Percentiles rank a stretch among this genome's conserved stretches.
phyloP scores from a whole-genome alignment of 805 yeast genomes.

The Ogataea populi-albae region DNA sequence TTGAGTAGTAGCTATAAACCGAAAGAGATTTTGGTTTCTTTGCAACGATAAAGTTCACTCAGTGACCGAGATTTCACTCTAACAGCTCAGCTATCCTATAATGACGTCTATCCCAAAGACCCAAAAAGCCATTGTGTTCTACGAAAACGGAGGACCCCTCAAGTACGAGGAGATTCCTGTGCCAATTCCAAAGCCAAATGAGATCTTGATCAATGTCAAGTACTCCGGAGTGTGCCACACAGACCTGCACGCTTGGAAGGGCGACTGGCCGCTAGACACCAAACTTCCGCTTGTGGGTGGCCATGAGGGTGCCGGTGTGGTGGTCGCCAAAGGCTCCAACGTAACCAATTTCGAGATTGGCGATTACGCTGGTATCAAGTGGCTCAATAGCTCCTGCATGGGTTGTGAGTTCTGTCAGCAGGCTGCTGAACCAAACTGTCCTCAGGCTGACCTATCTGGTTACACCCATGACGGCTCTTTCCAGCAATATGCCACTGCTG shows the following conservation, averaged over 20 bases:
- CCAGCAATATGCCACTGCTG: slow-evolving; percentile 89
- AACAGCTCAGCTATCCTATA: too few relatives aligned
- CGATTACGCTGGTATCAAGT: slow-evolving; percentile 79
- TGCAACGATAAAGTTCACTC: slow-evolving; percentile 5
- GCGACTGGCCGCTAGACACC: slow-evolving; percentile 84
- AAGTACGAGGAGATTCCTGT: slow-evolving; percentile 73
- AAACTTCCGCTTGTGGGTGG: slow-evolving; percentile 82
- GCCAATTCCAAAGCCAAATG: slow-evolving; percentile 74
- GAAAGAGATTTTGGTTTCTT: too few relatives aligned
- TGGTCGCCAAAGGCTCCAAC: slow-evolving; percentile 69
- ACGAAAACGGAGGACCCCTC: slow-evolving; percentile 61
- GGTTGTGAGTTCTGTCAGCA: slow-evolving; percentile 71
- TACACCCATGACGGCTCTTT: slow-evolving; percentile 89
- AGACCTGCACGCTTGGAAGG: slow-evolving; percentile 91
- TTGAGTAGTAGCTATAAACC: background rate
- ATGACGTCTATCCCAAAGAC: slow-evolving; percentile 50
- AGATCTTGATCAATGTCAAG: slow-evolving; percentile 75
- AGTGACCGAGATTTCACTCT: too few relatives aligned
- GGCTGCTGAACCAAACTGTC: slow-evolving; percentile 69
- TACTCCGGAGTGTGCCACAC: slow-evolving; percentile 95
- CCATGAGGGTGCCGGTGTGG: slow-evolving; percentile 88
- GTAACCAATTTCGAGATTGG: slow-evolving; percentile 74
- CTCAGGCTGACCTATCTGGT: slow-evolving; percentile 71
- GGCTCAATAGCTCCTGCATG: slow-evolving; percentile 78
- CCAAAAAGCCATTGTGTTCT: slow-evolving; percentile 71